Conservation (phyloP, 768 basidiomycete genomes). For the Boletellus emodensis region DNA sequence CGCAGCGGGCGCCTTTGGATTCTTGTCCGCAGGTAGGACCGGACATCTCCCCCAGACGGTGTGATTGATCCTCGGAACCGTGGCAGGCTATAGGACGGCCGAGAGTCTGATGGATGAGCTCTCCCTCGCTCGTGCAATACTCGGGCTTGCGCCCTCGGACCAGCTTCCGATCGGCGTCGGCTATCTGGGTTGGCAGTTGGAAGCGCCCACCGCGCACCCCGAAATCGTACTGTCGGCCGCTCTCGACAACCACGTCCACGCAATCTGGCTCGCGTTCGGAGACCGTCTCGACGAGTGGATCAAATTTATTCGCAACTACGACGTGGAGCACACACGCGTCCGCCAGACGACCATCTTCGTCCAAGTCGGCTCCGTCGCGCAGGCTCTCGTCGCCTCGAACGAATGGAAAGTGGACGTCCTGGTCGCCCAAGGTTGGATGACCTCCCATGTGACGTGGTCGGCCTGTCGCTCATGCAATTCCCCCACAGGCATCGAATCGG, state of each 20-base stretch:
- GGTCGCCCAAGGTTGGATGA: slow-evolving; percentile 65
- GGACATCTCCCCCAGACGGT: not conserved
- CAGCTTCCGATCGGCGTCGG: slow-evolving; percentile 66
- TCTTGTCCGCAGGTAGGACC: slow-evolving; percentile 56
- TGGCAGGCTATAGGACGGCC: slow-evolving; percentile 44
- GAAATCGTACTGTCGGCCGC: slow-evolving; percentile 44
- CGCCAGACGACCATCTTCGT: slow-evolving; percentile 57
- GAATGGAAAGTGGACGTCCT: slow-evolving; percentile 72
- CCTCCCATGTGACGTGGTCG: not conserved
- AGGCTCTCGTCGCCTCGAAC: slow-evolving; percentile 55
- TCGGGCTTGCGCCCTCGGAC: slow-evolving; percentile 33
- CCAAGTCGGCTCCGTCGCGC: slow-evolving; percentile 56
- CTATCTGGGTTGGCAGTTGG: slow-evolving; percentile 68
- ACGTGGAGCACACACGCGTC: slow-evolving; percentile 37
- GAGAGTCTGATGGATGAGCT: slow-evolving; percentile 50
- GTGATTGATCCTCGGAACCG: not conserved
- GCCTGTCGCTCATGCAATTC: slow-evolving; percentile 3
- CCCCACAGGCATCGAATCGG: slow-evolving; percentile 65
- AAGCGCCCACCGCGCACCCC: slow-evolving; percentile 40
- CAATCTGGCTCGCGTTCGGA: slow-evolving; percentile 77
- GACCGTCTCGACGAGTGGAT: slow-evolving; percentile 57
- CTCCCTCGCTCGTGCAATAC: slow-evolving; percentile 43
- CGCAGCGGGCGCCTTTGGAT: slow-evolving; percentile 72
- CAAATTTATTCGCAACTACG: slow-evolving; percentile 51
- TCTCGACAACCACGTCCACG: slow-evolving; percentile 53